Base-by-base conservation (phyloP, 2,329 filamentous ascomycete species). In the Talaromyces atroroseus region DNA sequence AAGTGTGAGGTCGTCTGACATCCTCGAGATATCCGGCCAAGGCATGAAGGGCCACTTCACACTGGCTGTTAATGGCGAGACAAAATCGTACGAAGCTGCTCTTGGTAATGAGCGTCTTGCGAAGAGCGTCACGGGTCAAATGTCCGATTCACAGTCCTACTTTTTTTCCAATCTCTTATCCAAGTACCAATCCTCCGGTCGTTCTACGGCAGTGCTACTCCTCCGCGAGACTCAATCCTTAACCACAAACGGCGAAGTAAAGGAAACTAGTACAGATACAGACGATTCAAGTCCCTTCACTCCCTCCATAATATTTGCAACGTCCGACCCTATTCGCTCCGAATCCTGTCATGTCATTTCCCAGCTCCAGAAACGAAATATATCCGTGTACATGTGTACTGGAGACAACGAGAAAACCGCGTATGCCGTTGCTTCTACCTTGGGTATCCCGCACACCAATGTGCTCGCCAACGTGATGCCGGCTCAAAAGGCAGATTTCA, bases 321-420 rank as follows among this genome's bases (percentile, higher is more conserved):
- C 92, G 49, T 86, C 91, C 0, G 92, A 96, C 63, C 85, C 89
- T 1, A 82, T 96, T 60, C 87, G 92, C 2, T 81, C 83, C 0
- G 89, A 95, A 71, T 85, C 90, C 0, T 71, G 75, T 1, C 66
- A 75, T 7, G 84, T 92, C 18, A 81, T 95, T 57, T 71, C 74
- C 6, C 78, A 84, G 1, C 82, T 96, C 0, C 80, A 82, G 45
- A 71, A 79, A 4, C 81, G 82, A 16, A 84, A 87, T 20, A 85
- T 88, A 48, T 82, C 85, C 32, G 88, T 95, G 3, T 96, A 87
- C 84, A 95, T 96, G 90, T 85, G 96, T 38, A 95, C 90, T 0
- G 92, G 92, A 29, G 92, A 96, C 75, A 96, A 96, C 66, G 76
- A 78, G n/a, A 85, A 78, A n/a, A 96, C 92, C 0, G 92, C 92